Evolutionary conservation across 352 stramenopile genomes (phyloP).

Genomic region (Phytophthora colocasiae): DNA sequence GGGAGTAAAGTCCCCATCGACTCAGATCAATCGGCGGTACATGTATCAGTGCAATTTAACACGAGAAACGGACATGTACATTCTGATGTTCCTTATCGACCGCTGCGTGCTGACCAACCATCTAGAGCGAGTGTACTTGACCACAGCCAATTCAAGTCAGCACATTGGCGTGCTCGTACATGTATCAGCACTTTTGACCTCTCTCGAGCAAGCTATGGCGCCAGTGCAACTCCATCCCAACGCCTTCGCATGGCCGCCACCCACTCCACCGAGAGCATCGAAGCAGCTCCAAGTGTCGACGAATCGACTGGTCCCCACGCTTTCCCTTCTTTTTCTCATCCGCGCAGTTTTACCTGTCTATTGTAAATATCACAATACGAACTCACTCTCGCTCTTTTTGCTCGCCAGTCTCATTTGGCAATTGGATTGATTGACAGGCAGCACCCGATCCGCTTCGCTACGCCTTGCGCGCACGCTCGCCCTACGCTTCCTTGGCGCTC

Average conservation of each 20-base stretch:
- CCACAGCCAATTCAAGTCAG: neutral
- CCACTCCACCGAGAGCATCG: conserved; percentile 3
- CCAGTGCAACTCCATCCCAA: conserved; percentile 3
- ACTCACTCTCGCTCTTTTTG: neutral
- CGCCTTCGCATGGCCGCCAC: neutral
- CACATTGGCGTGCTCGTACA: neutral
- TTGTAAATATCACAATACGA: conserved; percentile 23
- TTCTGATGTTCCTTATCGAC: neutral
- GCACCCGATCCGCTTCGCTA: neutral
- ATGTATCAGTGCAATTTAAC: conserved; percentile 3
- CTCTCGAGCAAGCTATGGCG: neutral
- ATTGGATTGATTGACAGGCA: conserved; percentile 38
- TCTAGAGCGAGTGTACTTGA: neutral
- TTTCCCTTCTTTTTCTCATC: conserved; percentile 10
- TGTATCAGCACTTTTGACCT: neutral
- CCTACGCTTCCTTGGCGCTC: neutral
- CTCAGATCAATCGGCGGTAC: conserved; percentile 15
- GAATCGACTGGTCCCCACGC: neutral
- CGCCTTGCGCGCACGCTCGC: too few relatives aligned
- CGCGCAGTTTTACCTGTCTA: neutral
- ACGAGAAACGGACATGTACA: neutral
- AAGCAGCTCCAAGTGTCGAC: neutral
- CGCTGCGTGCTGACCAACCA: conserved; percentile 1
- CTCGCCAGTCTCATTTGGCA: conserved; percentile 25
- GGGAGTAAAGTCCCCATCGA: conserved; percentile 8